These are phyloP conservation scores for Petrea volubilis DNA, from an alignment of 257 asterid species.

Conservation along the genomic window DNA sequence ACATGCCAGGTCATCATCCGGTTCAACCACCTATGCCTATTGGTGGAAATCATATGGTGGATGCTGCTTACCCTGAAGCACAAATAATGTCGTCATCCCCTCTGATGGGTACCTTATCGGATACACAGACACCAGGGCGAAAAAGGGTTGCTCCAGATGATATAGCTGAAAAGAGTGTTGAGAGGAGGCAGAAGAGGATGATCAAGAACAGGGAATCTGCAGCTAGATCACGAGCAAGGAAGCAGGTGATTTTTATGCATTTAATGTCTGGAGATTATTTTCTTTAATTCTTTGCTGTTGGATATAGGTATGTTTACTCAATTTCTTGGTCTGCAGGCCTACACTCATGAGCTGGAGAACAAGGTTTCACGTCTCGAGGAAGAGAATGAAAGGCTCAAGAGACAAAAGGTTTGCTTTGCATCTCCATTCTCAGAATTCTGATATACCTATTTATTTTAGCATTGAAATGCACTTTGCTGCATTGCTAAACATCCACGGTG, in stretches of 20 bases:
- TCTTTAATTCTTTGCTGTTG: not conserved
- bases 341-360: conserved; percentile 93
- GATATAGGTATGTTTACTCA: not conserved
- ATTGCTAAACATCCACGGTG: not conserved
- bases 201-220: conserved; percentile 95
- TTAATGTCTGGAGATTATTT: not conserved
- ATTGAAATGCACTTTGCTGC: not conserved
- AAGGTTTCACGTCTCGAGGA: conserved; percentile 85
- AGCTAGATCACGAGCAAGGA: conserved; percentile 93
- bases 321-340: conserved; percentile 57
- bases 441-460: conserved; percentile 5
- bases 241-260: conserved; percentile 52
- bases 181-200: conserved; percentile 96
- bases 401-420: conserved; percentile 60
- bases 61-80: conserved; percentile 51
- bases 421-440: conserved; percentile 6
- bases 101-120: conserved; percentile 66
- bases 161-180: conserved; percentile 68
- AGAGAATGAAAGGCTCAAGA: conserved; percentile 86
- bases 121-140: conserved; percentile 65
- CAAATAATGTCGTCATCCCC: conserved; percentile 64
- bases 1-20: conserved; percentile 58
- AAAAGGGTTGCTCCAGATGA: conserved; percentile 74
- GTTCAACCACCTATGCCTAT: conserved; percentile 52
- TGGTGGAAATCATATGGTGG: conserved; percentile 55